Evolutionary conservation across 768 basidiomycete species (phyloP).

Genomic region (Lactifluus subvellereus): DNA sequence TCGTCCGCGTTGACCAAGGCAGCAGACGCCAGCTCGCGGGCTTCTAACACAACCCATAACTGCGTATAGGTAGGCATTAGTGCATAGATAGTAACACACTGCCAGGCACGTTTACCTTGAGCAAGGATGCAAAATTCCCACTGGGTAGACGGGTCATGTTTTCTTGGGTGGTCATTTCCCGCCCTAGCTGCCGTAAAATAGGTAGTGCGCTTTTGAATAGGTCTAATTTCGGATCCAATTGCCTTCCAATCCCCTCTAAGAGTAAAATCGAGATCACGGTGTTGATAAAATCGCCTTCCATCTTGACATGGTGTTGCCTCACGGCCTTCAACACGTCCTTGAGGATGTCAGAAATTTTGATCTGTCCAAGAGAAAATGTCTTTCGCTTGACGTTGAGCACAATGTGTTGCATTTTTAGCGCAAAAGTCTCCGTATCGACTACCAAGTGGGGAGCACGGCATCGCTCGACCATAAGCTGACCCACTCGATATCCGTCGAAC

Average conservation of each 20-base stretch:
- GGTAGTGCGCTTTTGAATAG: conserved; percentile 94
- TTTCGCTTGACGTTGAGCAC: conserved; percentile 91
- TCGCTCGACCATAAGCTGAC: conserved; percentile 93
- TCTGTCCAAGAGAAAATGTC: conserved; percentile 95
- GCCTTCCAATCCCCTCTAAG: conserved; percentile 93
- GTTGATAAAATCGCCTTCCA: conserved; percentile 98
- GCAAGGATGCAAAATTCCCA: conserved; percentile 73
- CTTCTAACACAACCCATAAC: conserved; percentile 94
- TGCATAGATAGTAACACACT: not conserved
- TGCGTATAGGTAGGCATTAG: conserved; percentile 29
- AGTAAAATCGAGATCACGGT: conserved; percentile 92
- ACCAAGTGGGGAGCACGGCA: conserved; percentile 88
- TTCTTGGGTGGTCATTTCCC: conserved; percentile 81
- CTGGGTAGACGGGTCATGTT: conserved; percentile 56
- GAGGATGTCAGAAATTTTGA: conserved; percentile 91
- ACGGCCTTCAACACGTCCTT: conserved; percentile 85
- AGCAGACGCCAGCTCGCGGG: conserved; percentile 75
- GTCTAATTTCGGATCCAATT: conserved; percentile 87
- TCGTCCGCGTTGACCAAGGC: conserved; percentile 80
- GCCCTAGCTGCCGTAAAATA: conserved; percentile 85
- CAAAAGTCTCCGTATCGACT: conserved; percentile 90
- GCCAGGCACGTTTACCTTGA: conserved; percentile 57
- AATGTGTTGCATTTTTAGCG: conserved; percentile 95
- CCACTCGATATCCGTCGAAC: conserved; percentile 94
- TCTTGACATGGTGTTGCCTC: conserved; percentile 89